Evolutionary conservation across 2,329 filamentous ascomycete species (phyloP).

Genomic region (Cladophialophora immunda): DNA sequence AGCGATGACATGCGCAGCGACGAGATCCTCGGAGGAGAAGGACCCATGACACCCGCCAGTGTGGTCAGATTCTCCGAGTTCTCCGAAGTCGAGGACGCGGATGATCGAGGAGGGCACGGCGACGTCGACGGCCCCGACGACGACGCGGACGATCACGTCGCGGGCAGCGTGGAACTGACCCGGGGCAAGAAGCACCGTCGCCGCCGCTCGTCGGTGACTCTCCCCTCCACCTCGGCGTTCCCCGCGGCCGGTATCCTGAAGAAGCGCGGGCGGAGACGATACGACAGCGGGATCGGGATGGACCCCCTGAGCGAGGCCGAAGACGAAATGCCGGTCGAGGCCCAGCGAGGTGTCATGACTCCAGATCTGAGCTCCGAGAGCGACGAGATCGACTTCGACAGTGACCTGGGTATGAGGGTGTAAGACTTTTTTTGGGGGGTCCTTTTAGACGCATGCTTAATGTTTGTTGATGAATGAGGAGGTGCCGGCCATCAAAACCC

Average conservation of each 20-base stretch:
- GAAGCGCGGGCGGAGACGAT: constrained; percentile 30
- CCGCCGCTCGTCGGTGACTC: constrained; percentile 3
- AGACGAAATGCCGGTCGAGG: constrained; percentile 39
- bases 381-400: constrained; percentile 28
- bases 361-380: constrained; percentile 38
- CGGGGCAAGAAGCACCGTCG: constrained; percentile 35
- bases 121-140: too few relatives aligned
- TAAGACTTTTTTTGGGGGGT: too few relatives aligned
- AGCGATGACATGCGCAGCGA: constrained; percentile 34
- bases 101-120: too few relatives aligned
- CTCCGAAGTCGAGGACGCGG: constrained; percentile 38
- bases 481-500: not conserved
- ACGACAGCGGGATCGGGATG: constrained; percentile 53
- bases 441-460: not conserved
- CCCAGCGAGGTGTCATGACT: constrained; percentile 35
- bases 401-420: not conserved
- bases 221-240: not conserved
- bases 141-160: constrained; percentile 30
- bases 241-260: constrained; percentile 25
- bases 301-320: constrained; percentile 45
- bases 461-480: not conserved
- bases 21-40: not conserved
- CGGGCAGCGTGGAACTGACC: constrained; percentile 36
- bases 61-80: constrained; percentile 53
- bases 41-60: constrained; percentile 55